phyloP scores from a whole-genome alignment of 345 rosid genomes.

The Raphanus sativus region DNA sequence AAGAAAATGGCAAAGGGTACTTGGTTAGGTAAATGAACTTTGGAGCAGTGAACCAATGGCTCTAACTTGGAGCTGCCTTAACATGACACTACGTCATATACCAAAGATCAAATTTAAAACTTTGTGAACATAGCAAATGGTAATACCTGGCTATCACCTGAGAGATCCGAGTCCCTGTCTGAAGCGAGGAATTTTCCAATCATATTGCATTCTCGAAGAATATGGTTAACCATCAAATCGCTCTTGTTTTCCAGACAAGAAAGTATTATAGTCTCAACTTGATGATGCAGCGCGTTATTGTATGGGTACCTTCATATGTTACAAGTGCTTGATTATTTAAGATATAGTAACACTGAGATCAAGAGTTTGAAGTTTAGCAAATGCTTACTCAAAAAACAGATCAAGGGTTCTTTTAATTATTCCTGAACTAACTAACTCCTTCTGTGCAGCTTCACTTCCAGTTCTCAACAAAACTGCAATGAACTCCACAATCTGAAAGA shows the following conservation, averaged over 20 bases:
- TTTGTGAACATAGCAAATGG: conserved; percentile 24
- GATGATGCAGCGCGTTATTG: conserved; percentile 95
- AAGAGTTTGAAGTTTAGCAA: conserved; percentile 23
- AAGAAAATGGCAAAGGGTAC: neutral
- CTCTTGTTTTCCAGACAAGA: conserved; percentile 85
- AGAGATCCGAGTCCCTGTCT: conserved; percentile 62
- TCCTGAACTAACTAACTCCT: conserved; percentile 81
- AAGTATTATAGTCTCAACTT: conserved; percentile 81
- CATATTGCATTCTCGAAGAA: conserved; percentile 80
- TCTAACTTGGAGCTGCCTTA: conserved; percentile 14
- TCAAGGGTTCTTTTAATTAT: conserved; percentile 65
- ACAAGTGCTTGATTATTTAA: conserved; percentile 22
- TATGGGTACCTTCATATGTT: conserved; percentile 76
- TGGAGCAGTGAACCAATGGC: conserved; percentile 13
- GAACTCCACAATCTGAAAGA: conserved; percentile 92
- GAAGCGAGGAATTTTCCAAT: conserved; percentile 70
- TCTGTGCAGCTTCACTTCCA: conserved; percentile 79
- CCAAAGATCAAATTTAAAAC: neutral
- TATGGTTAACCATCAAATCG: conserved; percentile 62
- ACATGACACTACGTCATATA: conserved; percentile 4
- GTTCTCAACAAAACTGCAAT: conserved; percentile 80
- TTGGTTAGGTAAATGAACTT: conserved; percentile 4
- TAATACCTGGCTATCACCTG: conserved; percentile 61
- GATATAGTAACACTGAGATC: conserved; percentile 4
- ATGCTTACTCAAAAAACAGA: conserved; percentile 84